Percentiles rank a stretch among this genome's conserved stretches.
Evolutionary conservation across 2,329 filamentous ascomycete species (phyloP).

Genomic region (Didymellaceae sp.): DNA sequence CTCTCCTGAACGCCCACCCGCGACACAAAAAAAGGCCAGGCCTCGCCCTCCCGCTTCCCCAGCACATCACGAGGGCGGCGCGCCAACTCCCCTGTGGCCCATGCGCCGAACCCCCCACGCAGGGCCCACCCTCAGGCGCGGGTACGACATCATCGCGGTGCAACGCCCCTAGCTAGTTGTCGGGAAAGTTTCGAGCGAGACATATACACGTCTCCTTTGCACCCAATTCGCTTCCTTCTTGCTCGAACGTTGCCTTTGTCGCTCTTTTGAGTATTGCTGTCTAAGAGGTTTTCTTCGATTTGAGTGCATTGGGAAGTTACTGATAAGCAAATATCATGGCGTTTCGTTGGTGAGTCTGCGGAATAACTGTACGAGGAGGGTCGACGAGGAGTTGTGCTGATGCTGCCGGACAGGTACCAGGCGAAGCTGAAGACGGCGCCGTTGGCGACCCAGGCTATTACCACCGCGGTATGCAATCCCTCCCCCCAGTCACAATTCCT

Average conservation of each 20-base stretch:
- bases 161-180: conserved; percentile 6
- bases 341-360: conserved; percentile 50
- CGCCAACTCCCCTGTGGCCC: conserved; percentile 2
- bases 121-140: conserved; percentile 16
- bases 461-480: conserved; percentile 68
- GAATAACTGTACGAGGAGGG: neutral
- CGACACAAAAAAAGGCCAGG: neutral
- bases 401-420: conserved; percentile 72
- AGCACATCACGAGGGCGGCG: conserved; percentile 7
- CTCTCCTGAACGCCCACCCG: conserved; percentile 5
- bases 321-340: conserved; percentile 33
- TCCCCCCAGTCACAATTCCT: neutral
- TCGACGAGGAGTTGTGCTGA: neutral
- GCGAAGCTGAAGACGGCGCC: conserved; percentile 79
- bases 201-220: neutral
- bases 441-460: conserved; percentile 87
- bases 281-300: neutral
- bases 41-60: conserved; percentile 9
- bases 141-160: conserved; percentile 25
- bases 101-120: conserved; percentile 13
- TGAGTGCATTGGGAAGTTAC: neutral
- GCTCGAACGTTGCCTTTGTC: neutral
- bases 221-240: neutral
- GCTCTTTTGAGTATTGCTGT: no score
- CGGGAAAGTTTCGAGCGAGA: conserved; percentile 5